A percentile compares a stretch with the other conserved stretches of the same genome.
Conservation (phyloP, 805 yeast species). For the Metschnikowia bowlesiae region DNA sequence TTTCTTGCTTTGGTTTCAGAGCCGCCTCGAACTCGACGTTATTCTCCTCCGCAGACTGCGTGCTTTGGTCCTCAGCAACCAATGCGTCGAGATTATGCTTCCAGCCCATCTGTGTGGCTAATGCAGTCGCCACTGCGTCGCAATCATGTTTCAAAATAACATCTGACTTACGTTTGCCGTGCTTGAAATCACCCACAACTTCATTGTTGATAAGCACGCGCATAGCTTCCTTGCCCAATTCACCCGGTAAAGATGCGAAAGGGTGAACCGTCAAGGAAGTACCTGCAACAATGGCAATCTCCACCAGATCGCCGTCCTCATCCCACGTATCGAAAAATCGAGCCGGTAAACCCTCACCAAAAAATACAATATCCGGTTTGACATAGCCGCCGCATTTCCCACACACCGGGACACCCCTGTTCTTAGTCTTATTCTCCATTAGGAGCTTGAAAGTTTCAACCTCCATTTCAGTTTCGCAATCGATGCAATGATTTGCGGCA, state of each 20-base stretch:
- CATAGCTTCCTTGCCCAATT: slow-evolving; percentile 42
- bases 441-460: slow-evolving; percentile 40
- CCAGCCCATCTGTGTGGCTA: slow-evolving; percentile 66
- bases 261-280: slow-evolving; percentile 89
- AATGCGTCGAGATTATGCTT: slow-evolving; percentile 45
- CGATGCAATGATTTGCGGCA: slow-evolving; percentile 77
- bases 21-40: not conserved
- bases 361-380: slow-evolving; percentile 92
- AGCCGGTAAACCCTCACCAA: slow-evolving; percentile 81
- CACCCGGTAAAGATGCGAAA: slow-evolving; percentile 78
- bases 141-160: slow-evolving; percentile 57
- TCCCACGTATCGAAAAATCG: slow-evolving; percentile 70
- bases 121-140: slow-evolving; percentile 54
- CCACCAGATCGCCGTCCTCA: slow-evolving; percentile 46
- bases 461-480: slow-evolving; percentile 57
- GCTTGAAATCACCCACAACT: slow-evolving; percentile 66
- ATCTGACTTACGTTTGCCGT: slow-evolving; percentile 51
- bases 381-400: slow-evolving; percentile 65
- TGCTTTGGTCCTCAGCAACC: slow-evolving; percentile 13
- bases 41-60: not conserved
- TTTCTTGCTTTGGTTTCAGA: not conserved
- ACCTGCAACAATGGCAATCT: slow-evolving; percentile 84
- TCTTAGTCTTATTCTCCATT: slow-evolving; percentile 27
- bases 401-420: slow-evolving; percentile 52
- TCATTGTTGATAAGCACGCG: slow-evolving; percentile 75